phyloP scores from a whole-genome alignment of 495 filamentous ascomycete species.

The Xylaria acuta region DNA sequence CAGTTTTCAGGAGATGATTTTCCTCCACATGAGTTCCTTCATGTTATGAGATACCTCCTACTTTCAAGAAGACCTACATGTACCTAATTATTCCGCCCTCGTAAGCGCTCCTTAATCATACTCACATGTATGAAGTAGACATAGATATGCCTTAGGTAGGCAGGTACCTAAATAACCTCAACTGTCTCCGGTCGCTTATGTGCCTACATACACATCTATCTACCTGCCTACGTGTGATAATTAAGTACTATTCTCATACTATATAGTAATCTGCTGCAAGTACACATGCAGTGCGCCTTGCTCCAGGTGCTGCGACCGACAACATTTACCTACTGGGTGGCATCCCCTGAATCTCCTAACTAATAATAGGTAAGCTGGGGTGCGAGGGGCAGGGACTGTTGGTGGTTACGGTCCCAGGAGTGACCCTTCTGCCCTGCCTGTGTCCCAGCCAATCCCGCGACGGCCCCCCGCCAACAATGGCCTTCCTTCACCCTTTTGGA shows the following conservation, averaged over 20 bases:
- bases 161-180: neutral
- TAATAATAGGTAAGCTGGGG: slow-evolving; percentile 17
- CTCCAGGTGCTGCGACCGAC: neutral
- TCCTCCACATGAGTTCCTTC: no score
- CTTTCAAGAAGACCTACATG: neutral
- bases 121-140: neutral
- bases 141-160: neutral
- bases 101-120: neutral
- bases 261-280: neutral
- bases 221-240: neutral
- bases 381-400: slow-evolving; percentile 6
- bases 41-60: neutral
- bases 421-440: slow-evolving; percentile 7
- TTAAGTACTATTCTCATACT: neutral
- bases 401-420: slow-evolving; percentile 18
- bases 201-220: neutral
- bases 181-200: neutral
- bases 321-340: neutral
- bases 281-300: no score
- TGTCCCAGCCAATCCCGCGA: slow-evolving; percentile 26
- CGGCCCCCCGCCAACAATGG: slow-evolving; percentile 26
- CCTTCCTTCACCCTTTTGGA: slow-evolving; percentile 29
- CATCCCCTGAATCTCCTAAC: slow-evolving; percentile 8
- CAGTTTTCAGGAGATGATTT: neutral
- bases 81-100: neutral